Percentiles rank a stretch among this genome's conserved stretches.
Conservation (phyloP, 352 stramenopile genomes). For the Globisporangium alternatum region DNA sequence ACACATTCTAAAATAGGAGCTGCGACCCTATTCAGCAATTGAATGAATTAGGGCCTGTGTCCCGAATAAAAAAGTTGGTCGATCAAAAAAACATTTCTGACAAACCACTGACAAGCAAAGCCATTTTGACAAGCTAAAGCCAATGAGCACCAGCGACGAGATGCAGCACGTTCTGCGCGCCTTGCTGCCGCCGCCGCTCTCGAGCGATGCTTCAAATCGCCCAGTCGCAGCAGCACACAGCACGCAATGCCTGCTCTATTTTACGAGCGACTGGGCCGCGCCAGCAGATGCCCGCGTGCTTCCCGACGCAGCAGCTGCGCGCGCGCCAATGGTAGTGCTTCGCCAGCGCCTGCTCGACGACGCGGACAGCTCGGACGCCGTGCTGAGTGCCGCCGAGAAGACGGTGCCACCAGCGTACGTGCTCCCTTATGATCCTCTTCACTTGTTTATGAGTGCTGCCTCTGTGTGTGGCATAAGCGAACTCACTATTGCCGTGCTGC, state of each 20-base stretch:
- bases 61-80: too few relatives aligned
- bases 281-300: slow-evolving; percentile 30
- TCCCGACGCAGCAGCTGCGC: slow-evolving; percentile 17
- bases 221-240: background rate
- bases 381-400: background rate
- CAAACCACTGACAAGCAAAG: too few relatives aligned
- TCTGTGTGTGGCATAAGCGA: background rate
- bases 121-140: too few relatives aligned
- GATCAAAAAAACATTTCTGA: too few relatives aligned
- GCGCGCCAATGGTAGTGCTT: slow-evolving; percentile 19
- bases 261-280: slow-evolving; percentile 44
- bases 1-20: too few relatives aligned
- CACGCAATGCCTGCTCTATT: slow-evolving; percentile 21
- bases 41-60: too few relatives aligned
- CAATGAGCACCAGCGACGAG: background rate
- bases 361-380: background rate
- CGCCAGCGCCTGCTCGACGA: slow-evolving; percentile 25
- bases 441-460: background rate
- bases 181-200: background rate
- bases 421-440: background rate
- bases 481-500: background rate
- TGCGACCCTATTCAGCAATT: too few relatives aligned
- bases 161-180: slow-evolving; percentile 1
- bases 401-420: slow-evolving; percentile 6
- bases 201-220: background rate